Evolutionary conservation across 2,329 filamentous ascomycete genomes (phyloP).

Genomic region (Paecilomyces niveus): DNA sequence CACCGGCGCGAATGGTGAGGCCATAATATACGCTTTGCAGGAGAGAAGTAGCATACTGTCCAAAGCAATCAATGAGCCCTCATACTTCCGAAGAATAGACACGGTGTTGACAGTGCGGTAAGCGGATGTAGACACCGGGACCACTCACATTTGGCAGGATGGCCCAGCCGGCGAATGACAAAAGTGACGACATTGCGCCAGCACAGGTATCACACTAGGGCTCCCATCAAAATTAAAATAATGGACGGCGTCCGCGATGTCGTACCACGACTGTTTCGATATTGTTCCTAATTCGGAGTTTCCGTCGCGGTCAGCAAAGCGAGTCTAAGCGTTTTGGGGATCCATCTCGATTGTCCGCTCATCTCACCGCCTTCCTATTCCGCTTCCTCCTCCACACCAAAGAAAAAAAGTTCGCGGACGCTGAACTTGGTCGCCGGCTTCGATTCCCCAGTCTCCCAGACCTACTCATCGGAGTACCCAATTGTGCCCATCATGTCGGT

Average conservation of each 20-base stretch:
- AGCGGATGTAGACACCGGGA: slow-evolving; percentile 3
- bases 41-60: slow-evolving; percentile 65
- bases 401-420: slow-evolving; percentile 9
- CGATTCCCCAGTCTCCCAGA: background rate
- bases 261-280: slow-evolving; percentile 1
- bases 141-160: slow-evolving; percentile 53
- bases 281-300: background rate
- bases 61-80: background rate
- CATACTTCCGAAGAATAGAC: background rate
- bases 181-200: slow-evolving; percentile 36
- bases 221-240: background rate
- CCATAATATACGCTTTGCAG: slow-evolving; percentile 78
- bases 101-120: background rate
- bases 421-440: slow-evolving; percentile 5
- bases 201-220: slow-evolving; percentile 3
- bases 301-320: background rate
- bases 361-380: background rate
- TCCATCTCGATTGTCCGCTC: slow-evolving; percentile 1
- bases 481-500: slow-evolving; percentile 26
- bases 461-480: slow-evolving; percentile 11
- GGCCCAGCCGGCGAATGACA: slow-evolving; percentile 55
- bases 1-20: slow-evolving; percentile 81
- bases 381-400: slow-evolving; percentile 6
- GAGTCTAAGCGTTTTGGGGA: background rate
- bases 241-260: background rate